Percentiles rank a stretch among this genome's conserved stretches.
These are phyloP conservation scores for Tuber brumale DNA, from an alignment of 495 filamentous ascomycete species.

Conservation along the genomic window DNA sequence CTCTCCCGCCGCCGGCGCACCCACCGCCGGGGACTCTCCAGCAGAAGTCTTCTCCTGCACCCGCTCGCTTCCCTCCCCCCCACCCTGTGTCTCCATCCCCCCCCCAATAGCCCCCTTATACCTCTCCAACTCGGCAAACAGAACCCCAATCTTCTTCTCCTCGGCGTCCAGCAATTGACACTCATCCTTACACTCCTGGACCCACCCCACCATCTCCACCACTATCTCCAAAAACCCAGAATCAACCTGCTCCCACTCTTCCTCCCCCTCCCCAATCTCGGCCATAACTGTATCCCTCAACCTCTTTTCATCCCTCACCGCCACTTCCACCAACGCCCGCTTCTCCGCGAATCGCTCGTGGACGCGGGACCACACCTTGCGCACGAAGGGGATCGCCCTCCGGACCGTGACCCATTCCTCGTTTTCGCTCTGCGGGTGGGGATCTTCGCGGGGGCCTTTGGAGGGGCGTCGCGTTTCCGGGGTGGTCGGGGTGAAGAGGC, in stretches of 20 bases:
- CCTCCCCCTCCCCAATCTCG: background rate
- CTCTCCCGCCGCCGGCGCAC: background rate
- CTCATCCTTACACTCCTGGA: background rate
- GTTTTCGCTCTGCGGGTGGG: background rate
- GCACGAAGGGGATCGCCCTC: background rate
- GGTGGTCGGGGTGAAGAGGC: background rate
- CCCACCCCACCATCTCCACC: background rate
- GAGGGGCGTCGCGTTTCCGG: background rate
- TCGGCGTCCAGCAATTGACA: background rate
- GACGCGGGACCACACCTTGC: background rate
- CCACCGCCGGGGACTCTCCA: background rate
- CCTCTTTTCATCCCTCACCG: background rate
- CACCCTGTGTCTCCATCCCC: background rate
- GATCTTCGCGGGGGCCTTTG: background rate
- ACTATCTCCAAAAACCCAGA: background rate
- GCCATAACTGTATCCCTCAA: background rate
- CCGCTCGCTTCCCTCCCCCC: background rate
- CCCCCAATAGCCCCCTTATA: background rate
- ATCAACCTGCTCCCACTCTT: background rate
- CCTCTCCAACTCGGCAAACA: background rate
- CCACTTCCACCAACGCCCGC: background rate
- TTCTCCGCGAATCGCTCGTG: background rate
- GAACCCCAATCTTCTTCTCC: background rate
- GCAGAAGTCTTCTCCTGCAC: background rate
- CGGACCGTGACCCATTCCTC: background rate